Conservation (phyloP, 2,329 filamentous ascomycete genomes). For the Sclerotinia glacialis region DNA sequence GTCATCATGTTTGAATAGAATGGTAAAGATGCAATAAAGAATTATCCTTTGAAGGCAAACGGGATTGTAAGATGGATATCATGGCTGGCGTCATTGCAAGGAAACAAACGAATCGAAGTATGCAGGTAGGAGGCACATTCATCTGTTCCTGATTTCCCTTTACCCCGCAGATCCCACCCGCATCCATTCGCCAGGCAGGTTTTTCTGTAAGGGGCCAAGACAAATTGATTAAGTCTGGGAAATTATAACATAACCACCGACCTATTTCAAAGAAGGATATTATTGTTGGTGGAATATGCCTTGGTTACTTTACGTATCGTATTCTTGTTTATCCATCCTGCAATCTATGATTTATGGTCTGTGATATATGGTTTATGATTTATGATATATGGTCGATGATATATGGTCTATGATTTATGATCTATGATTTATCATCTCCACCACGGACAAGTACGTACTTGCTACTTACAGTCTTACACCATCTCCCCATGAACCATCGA, state of each 20-base stretch:
- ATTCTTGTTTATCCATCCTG: background rate
- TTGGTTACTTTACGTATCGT: background rate
- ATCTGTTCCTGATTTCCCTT: conserved; percentile 1
- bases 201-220: conserved; percentile 18
- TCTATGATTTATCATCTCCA: too few species aligned
- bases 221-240: background rate
- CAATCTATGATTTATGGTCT: too few species aligned
- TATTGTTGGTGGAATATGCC: background rate
- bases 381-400: too few species aligned
- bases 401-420: too few species aligned
- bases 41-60: background rate
- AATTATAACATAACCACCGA: too few species aligned
- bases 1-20: conserved; percentile 1
- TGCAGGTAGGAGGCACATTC: conserved; percentile 1
- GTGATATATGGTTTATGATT: too few species aligned
- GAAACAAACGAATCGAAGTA: background rate
- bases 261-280: too few species aligned
- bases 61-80: background rate
- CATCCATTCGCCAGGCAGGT: background rate
- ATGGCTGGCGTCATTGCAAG: conserved; percentile 7
- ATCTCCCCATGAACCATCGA: background rate
- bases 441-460: background rate
- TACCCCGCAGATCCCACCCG: conserved; percentile 5
- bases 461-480: too few species aligned
- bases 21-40: conserved; percentile 8